These are phyloP conservation scores for Myriangium duriaei DNA, from an alignment of 2,329 filamentous ascomycete genomes.

Conservation along the genomic window DNA sequence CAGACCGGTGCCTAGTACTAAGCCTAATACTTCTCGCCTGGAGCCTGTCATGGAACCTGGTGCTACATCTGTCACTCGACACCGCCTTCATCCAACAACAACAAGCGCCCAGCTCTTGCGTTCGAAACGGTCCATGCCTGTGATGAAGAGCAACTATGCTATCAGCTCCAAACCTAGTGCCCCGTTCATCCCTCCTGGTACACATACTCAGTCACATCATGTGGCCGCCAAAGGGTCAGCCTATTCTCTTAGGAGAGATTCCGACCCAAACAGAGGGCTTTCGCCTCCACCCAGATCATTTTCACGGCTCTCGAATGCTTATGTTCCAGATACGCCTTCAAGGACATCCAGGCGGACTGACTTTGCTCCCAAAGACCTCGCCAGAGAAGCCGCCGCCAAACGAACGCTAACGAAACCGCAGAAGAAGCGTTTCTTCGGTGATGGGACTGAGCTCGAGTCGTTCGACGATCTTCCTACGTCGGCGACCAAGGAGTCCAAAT, in stretches of 20 bases:
- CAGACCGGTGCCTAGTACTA: slow-evolving; percentile 49
- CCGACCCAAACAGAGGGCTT: slow-evolving; percentile 46
- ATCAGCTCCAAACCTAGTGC: slow-evolving; percentile 54
- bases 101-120: slow-evolving; percentile 43
- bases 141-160: slow-evolving; percentile 36
- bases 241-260: slow-evolving; percentile 68
- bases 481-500: slow-evolving; percentile 66
- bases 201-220: slow-evolving; percentile 67
- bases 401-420: slow-evolving; percentile 63
- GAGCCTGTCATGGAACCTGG: slow-evolving; percentile 89
- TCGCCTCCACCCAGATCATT: slow-evolving; percentile 35
- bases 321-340: slow-evolving; percentile 38
- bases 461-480: slow-evolving; percentile 95
- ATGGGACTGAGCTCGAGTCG: slow-evolving; percentile 80
- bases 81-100: slow-evolving; percentile 39
- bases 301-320: slow-evolving; percentile 36
- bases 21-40: slow-evolving; percentile 47
- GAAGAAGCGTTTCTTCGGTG: slow-evolving; percentile 64
- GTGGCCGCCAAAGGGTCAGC: slow-evolving; percentile 55
- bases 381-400: slow-evolving; percentile 45
- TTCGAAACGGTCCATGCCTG: slow-evolving; percentile 49
- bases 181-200: slow-evolving; percentile 71
- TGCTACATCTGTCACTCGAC: slow-evolving; percentile 55
- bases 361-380: slow-evolving; percentile 37
- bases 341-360: slow-evolving; percentile 29